These are phyloP conservation scores for Eustoma russellianum DNA, from an alignment of 257 asterid genomes.

Conservation along the genomic window DNA sequence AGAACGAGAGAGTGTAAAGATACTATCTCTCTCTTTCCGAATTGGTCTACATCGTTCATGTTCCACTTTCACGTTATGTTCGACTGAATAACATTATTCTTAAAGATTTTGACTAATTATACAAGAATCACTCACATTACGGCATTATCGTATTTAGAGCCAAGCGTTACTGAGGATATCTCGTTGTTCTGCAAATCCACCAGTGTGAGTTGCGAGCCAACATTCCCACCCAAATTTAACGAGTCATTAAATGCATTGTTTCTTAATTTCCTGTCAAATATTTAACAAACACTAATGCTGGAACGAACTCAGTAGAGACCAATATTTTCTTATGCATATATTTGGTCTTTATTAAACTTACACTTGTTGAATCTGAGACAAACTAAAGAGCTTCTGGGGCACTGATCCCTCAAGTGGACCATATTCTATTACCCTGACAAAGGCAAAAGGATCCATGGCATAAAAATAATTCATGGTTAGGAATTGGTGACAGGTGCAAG, in stretches of 20 bases:
- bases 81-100: no score
- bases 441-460: conserved; percentile 8
- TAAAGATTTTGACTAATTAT: background rate
- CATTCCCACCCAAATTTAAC: conserved; percentile 58
- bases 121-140: conserved; percentile 43
- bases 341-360: conserved; percentile 24
- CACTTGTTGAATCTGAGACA: conserved; percentile 92
- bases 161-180: conserved; percentile 64
- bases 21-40: no score
- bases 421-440: conserved; percentile 66
- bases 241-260: conserved; percentile 66
- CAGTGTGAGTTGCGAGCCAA: conserved; percentile 60
- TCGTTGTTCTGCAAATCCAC: conserved; percentile 73
- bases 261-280: conserved; percentile 58
- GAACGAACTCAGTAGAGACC: no score
- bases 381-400: conserved; percentile 55
- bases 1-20: no score
- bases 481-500: background rate
- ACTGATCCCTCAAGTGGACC: conserved; percentile 73
- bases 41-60: no score
- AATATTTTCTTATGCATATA: no score
- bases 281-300: background rate
- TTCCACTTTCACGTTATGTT: no score
- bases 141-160: conserved; percentile 68
- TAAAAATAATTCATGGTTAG: conserved; percentile 13